A percentile compares a stretch with the other conserved stretches of the same genome.
These are phyloP conservation scores for Oryza punctata DNA, from an alignment of 176 grass and related monocot species.

Conservation along the genomic window DNA sequence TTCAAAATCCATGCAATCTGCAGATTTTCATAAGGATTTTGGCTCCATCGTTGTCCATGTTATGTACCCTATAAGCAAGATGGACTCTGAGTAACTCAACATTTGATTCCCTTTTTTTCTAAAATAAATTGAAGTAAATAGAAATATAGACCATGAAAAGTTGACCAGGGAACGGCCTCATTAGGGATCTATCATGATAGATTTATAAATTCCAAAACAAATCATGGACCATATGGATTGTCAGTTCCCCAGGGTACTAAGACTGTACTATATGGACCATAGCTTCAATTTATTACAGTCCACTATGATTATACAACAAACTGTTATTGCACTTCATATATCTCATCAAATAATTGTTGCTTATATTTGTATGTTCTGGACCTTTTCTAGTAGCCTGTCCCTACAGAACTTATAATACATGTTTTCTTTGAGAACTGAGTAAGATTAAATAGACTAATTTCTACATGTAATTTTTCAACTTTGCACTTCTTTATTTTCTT, in stretches of 20 bases:
- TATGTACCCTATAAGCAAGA: not conserved
- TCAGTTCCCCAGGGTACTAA: not conserved
- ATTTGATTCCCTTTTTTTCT: not conserved
- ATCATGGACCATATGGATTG: not conserved
- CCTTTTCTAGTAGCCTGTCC: not conserved
- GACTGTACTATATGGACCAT: not conserved
- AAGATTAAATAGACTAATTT: not conserved
- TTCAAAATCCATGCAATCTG: not conserved
- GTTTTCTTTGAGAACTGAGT: not conserved
- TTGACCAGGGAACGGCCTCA: not conserved
- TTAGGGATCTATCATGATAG: not conserved
- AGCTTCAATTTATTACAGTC: slow-evolving; percentile 3
- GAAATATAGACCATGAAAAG: not conserved
- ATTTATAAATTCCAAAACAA: not conserved
- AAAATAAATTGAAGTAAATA: not conserved
- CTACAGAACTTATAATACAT: not conserved
- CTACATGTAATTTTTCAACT: not conserved
- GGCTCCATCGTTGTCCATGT: not conserved
- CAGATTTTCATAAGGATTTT: not conserved
- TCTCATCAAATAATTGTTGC: not conserved
- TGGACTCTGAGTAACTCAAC: not conserved
- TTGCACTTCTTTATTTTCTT: not conserved
- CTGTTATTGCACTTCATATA: not conserved
- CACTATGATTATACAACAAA: not conserved
- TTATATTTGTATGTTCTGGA: not conserved